These are phyloP conservation scores for Penicillium arizonense DNA, from an alignment of 495 filamentous ascomycete genomes.

Conservation along the genomic window DNA sequence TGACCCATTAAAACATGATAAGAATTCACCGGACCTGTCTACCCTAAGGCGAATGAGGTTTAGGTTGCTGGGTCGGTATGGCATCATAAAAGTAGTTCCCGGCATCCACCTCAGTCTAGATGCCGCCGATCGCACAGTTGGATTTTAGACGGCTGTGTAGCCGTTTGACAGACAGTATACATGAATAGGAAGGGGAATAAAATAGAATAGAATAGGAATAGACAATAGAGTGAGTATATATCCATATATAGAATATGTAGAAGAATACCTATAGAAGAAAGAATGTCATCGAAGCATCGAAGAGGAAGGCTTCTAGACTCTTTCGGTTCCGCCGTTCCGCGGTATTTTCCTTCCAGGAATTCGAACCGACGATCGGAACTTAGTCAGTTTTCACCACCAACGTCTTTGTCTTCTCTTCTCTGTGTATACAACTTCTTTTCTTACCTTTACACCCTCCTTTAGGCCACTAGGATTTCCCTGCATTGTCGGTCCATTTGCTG, in stretches of 20 bases:
- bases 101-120: conserved; percentile 21
- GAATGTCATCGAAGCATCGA: no score
- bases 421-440: background rate
- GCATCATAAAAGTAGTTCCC: conserved; percentile 19
- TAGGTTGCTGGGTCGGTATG: conserved; percentile 1
- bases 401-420: background rate
- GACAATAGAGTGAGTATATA: background rate
- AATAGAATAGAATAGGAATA: background rate
- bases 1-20: background rate
- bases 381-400: no score
- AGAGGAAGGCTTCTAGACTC: no score
- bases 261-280: no score
- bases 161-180: background rate
- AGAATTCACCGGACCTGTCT: background rate
- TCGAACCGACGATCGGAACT: background rate
- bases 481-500: conserved; percentile 26
- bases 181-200: background rate
- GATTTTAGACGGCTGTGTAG: background rate
- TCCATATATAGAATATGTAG: no score
- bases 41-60: background rate
- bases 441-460: background rate
- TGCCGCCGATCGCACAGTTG: conserved; percentile 18
- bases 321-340: no score
- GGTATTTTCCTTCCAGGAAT: no score
- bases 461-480: conserved; percentile 22